These are phyloP conservation scores for Ricinus communis DNA, from an alignment of 345 rosid genomes.

Conservation along the genomic window DNA sequence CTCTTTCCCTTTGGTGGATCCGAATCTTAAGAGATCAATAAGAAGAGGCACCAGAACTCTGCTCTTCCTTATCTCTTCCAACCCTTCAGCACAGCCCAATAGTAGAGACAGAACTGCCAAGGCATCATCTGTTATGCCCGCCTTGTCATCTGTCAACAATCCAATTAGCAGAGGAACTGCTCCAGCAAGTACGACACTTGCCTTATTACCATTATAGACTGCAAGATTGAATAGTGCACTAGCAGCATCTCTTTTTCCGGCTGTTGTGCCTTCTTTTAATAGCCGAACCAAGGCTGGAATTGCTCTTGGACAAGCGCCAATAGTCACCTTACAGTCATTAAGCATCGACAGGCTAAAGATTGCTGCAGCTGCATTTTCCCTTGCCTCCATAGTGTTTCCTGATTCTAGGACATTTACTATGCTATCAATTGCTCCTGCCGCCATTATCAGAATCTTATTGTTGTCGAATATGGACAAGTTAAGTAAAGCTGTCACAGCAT, in stretches of 20 bases:
- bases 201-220: slow-evolving; percentile 49
- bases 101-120: slow-evolving; percentile 47
- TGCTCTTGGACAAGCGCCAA: slow-evolving; percentile 48
- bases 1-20: slow-evolving; percentile 65
- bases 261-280: slow-evolving; percentile 53
- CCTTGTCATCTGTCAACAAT: slow-evolving; percentile 58
- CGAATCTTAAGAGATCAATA: slow-evolving; percentile 60
- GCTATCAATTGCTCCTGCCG: slow-evolving; percentile 62
- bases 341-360: slow-evolving; percentile 64
- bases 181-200: slow-evolving; percentile 37
- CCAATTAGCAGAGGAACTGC: slow-evolving; percentile 59
- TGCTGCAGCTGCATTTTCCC: slow-evolving; percentile 72
- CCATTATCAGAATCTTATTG: slow-evolving; percentile 63
- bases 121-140: slow-evolving; percentile 69
- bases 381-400: slow-evolving; percentile 64
- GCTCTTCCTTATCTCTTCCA: slow-evolving; percentile 48
- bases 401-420: slow-evolving; percentile 51
- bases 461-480: slow-evolving; percentile 61
- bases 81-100: slow-evolving; percentile 47
- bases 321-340: slow-evolving; percentile 48
- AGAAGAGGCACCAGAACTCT: slow-evolving; percentile 56
- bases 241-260: slow-evolving; percentile 62
- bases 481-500: slow-evolving; percentile 64
- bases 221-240: slow-evolving; percentile 58
- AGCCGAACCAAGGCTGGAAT: slow-evolving; percentile 51